Conservation (phyloP, 805 yeast genomes). For the Candida sakaeoensis region DNA sequence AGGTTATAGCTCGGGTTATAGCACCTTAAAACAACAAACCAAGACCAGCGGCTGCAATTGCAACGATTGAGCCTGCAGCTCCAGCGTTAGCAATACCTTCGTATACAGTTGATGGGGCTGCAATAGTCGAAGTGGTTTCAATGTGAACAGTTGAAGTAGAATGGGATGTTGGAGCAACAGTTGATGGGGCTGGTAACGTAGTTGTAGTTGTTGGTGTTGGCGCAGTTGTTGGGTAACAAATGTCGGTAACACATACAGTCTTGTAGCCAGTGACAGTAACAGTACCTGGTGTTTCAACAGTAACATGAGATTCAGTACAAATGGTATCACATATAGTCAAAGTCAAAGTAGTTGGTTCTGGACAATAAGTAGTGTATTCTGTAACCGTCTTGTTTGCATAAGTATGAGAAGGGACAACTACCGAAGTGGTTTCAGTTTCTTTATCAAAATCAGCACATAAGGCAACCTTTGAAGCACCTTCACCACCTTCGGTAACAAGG, state of each 20-base stretch:
- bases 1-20: no score
- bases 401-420: background rate
- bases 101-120: slow-evolving; percentile 1
- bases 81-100: slow-evolving; percentile 7
- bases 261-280: slow-evolving; percentile 4
- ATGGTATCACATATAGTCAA: slow-evolving; percentile 7
- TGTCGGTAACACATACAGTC: background rate
- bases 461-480: slow-evolving; percentile 6
- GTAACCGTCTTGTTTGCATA: slow-evolving; percentile 3
- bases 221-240: background rate
- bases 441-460: slow-evolving; percentile 5
- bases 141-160: background rate
- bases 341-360: slow-evolving; percentile 10
- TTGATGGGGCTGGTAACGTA: background rate
- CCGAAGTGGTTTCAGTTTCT: slow-evolving; percentile 4
- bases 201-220: background rate
- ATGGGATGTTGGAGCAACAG: background rate
- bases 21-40: slow-evolving; percentile 8
- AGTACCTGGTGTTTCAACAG: slow-evolving; percentile 7
- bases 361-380: slow-evolving; percentile 7
- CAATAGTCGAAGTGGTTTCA: background rate
- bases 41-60: slow-evolving; percentile 6
- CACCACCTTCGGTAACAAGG: slow-evolving; percentile 11
- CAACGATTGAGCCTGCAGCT: slow-evolving; percentile 6
- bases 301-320: slow-evolving; percentile 4